Evolutionary conservation across 1,139 yeast genomes (phyloP).

Genomic region (Blastobotrys indianensis): DNA sequence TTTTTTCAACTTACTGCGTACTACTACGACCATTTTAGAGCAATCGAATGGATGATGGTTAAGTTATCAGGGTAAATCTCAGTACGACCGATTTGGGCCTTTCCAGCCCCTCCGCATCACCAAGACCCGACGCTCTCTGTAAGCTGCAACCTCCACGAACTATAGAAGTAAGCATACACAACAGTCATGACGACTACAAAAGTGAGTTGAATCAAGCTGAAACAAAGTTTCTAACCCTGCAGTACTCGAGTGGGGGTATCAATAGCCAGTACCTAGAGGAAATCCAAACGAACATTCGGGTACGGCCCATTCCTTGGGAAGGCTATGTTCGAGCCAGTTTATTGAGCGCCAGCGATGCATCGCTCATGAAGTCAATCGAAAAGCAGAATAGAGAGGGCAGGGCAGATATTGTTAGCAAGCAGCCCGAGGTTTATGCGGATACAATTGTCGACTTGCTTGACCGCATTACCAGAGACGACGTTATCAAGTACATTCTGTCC

Average conservation of each 20-base stretch:
- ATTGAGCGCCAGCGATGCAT: conserved; percentile 60
- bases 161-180: no score
- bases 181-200: no score
- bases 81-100: no score
- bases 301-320: conserved; percentile 89
- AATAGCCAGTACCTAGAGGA: conserved; percentile 63
- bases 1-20: no score
- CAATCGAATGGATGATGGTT: no score
- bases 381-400: conserved; percentile 37
- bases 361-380: conserved; percentile 59
- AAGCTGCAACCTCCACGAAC: no score
- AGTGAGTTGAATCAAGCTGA: no score
- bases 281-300: conserved; percentile 65
- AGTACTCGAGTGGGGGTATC: conserved; percentile 7
- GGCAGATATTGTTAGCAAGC: conserved; percentile 29
- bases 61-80: no score
- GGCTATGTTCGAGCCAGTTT: conserved; percentile 76
- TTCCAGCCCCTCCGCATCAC: no score
- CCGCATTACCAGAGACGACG: conserved; percentile 57
- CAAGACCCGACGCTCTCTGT: no score
- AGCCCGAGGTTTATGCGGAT: conserved; percentile 51
- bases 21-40: no score
- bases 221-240: no score
- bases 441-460: conserved; percentile 52
- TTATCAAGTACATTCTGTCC: conserved; percentile 66